Evolutionary conservation across 1,139 yeast species (phyloP), one percentile per base, ranked within the genome.

Genomic region (Debaryomycetaceae sp.): DNA sequence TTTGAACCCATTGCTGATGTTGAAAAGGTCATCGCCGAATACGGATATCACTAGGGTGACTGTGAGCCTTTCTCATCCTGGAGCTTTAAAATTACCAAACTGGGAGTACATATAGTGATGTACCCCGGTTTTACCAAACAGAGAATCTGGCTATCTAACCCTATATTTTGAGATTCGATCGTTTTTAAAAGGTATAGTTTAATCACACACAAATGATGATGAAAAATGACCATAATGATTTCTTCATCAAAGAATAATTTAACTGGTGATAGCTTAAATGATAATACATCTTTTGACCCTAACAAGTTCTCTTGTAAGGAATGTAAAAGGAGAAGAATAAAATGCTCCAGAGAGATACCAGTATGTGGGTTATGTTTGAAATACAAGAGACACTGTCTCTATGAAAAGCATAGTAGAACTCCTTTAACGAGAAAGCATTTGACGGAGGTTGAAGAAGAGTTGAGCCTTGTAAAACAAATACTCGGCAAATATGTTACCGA

Each of bases 381-480:
- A 28, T 47, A 49, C 33, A 43, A 39, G 8, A 37, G 57, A 4
- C 56, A 53, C 34, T 53, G 56, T 33, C 37, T 53, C 1, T 52
- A 53, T 32, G 48, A 49, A 33, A 42, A 41, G n/a, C 49, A 49
- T 15, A 36, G 43, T 15, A 45, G 44, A 37, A 51, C 53, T 6
- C 55, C 56, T 5, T 38, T 53, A 33, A 53, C 57, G 2, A 45
- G 57, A 31, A 51, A 47, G 30, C 55, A 53, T 38, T 39, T 53
- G 18, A 52, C 57, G 7, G 53, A 50, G 36, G 53, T 53, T 6
- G 56, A 53, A 34, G 52, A 50, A 37, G 55, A 53, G 24, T 17
- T 35, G n/a, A 15, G 17, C 8, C 13, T 35, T n/a, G 28, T 26
- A 2, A 35, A 30, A 14, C 40, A 39, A n/a, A 33, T 52, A 8